These are phyloP conservation scores for Coemansia sp. DNA, from an alignment of 192 early-diverging fungal genomes.

Conservation along the genomic window DNA sequence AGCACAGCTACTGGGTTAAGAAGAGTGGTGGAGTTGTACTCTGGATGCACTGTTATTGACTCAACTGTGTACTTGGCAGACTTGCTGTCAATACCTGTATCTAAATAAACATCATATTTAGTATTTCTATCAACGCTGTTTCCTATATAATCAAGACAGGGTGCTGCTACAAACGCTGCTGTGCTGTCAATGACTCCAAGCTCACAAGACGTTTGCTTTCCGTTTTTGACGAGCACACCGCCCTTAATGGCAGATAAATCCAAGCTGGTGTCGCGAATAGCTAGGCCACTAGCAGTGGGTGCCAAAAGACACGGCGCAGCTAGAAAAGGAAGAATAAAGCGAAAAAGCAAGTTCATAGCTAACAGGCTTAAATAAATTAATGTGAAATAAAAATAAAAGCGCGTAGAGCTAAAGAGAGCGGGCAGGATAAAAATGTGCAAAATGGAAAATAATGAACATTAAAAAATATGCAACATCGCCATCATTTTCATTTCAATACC, in stretches of 20 bases:
- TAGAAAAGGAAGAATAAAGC: no score
- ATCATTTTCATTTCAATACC: no score
- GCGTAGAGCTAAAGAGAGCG: no score
- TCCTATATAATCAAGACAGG: constrained; percentile 12
- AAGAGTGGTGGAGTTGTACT: not conserved
- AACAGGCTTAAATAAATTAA: no score
- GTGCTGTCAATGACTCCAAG: constrained; percentile 14
- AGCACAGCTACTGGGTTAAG: constrained; percentile 13
- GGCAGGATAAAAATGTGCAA: no score
- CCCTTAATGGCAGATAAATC: not conserved
- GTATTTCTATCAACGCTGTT: not conserved
- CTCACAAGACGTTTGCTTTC: constrained; percentile 17
- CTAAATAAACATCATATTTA: constrained; percentile 13
- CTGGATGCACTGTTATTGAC: constrained; percentile 9
- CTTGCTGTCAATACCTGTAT: constrained; percentile 10
- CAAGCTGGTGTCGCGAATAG: not conserved
- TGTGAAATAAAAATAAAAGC: no score
- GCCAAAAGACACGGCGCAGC: no score
- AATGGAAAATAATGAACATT: no score
- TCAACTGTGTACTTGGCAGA: constrained; percentile 5
- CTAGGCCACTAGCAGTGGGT: not conserved
- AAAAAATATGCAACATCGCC: no score
- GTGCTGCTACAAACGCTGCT: constrained; percentile 1
- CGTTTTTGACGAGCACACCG: constrained; percentile 4
- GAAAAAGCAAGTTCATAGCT: no score